phyloP scores from a whole-genome alignment of 345 rosid genomes.

The Fremontodendron californicum region DNA sequence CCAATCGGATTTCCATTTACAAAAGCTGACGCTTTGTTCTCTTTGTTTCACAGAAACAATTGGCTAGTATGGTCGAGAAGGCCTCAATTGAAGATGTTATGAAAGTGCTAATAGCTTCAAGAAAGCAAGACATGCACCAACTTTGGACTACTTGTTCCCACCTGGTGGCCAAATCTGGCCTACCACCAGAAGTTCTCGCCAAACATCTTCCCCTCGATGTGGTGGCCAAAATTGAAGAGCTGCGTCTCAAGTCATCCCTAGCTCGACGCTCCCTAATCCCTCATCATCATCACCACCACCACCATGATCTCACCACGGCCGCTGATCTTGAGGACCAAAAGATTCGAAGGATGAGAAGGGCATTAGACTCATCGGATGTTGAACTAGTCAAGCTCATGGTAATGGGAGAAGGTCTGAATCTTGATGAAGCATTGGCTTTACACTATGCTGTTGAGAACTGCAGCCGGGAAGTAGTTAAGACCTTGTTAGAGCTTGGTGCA shows the following conservation, averaged over 20 bases:
- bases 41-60: constrained; percentile 63
- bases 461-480: constrained; percentile 96
- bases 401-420: constrained; percentile 99
- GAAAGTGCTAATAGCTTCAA: constrained; percentile 92
- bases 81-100: constrained; percentile 96
- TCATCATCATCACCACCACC: constrained; percentile 41
- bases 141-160: constrained; percentile 97
- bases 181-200: constrained; percentile 85
- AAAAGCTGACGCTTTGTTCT: constrained; percentile 1
- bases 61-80: constrained; percentile 93
- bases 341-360: constrained; percentile 87
- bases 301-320: constrained; percentile 50
- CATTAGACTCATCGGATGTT: constrained; percentile 91
- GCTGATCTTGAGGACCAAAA: constrained; percentile 93
- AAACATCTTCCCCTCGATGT: constrained; percentile 91
- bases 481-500: constrained; percentile 95
- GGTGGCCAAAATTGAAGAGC: constrained; percentile 87
- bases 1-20: neutral
- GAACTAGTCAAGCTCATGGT: constrained; percentile 98
- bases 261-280: constrained; percentile 63
- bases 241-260: constrained; percentile 77
- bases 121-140: constrained; percentile 97
- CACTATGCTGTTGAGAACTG: constrained; percentile 97
- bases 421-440: constrained; percentile 85
- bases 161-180: constrained; percentile 92